Base-by-base conservation (phyloP, 805 yeast species). In the Barnettozyma salicaria region DNA sequence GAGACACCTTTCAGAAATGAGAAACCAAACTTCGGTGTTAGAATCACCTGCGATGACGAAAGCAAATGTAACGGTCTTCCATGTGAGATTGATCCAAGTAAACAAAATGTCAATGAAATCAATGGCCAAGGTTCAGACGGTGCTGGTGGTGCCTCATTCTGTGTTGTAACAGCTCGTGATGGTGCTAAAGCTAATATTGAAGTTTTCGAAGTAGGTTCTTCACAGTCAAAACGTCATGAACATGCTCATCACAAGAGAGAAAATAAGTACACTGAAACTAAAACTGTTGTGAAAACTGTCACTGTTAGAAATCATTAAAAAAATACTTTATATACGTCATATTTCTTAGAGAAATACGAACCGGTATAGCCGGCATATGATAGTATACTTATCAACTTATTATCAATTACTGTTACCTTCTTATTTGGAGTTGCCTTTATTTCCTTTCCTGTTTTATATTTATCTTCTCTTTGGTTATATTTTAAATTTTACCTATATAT, bases 81-180 rank as follows among this genome's bases (percentile, higher is more conserved):
- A n/a, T 87, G 96, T 62, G 81, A 76, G 47, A 85, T 87, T 53
- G 83, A 87, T 54, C 95, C 96, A 34, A 64, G 74, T 25, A 65
- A 63, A 34, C 59, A 65, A 40, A 81, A 75, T 26, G 68, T 78
- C 47, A 82, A 85, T 63, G 67, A 67, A 36, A 72, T 76, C 24
- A 45, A 52, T 14, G 50, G 63, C 4, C 50, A 62, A 5, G 57
- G 67, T 25, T 48, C 70, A 21, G 52, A 59, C 32, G 76, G 78
- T 43, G 76, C 78, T 37, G 80, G 79, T 34, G 85, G 79, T 47
- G 94, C 81, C 27, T 68, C 72, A n/a, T 86, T 73, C 73, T 87
- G 96, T 70, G 82, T 86, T 36, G 81, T 85, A 34, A 85, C 95
- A 30, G 95, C 86, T 24, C 60, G 63, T 30, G 70, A 75, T 48